phyloP scores from a whole-genome alignment of 1,284 basidiomycete genomes.

The Omphalotus olearius region DNA sequence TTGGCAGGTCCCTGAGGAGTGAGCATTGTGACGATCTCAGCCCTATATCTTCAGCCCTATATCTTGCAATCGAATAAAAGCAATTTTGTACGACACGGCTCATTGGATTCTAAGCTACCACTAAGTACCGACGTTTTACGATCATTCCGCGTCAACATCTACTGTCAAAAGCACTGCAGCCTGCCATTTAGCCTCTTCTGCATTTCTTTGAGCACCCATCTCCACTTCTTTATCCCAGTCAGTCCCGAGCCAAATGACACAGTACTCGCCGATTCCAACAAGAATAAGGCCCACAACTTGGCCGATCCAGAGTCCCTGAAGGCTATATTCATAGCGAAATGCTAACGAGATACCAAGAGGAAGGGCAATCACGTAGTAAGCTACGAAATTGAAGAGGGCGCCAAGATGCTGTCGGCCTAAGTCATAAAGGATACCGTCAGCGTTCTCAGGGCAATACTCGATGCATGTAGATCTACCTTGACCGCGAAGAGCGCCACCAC shows the following conservation, averaged over 20 bases:
- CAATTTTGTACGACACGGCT: too few relatives aligned
- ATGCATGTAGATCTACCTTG: slow-evolving; percentile 39
- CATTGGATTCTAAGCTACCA: too few relatives aligned
- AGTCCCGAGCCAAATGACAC: slow-evolving; percentile 59
- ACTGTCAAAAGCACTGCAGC: not conserved
- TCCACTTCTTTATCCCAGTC: slow-evolving; percentile 62
- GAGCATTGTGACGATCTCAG: too few relatives aligned
- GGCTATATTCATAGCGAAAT: slow-evolving; percentile 47
- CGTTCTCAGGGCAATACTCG: not conserved
- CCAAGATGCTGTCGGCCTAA: slow-evolving; percentile 68
- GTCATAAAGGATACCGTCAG: not conserved
- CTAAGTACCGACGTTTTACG: too few relatives aligned
- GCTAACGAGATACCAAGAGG: slow-evolving; percentile 70
- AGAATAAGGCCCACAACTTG: slow-evolving; percentile 70
- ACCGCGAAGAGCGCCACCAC: slow-evolving; percentile 67
- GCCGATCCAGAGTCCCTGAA: slow-evolving; percentile 72
- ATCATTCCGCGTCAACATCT: too few relatives aligned
- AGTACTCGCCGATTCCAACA: slow-evolving; percentile 68
- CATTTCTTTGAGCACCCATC: slow-evolving; percentile 47
- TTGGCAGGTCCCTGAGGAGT: too few relatives aligned
- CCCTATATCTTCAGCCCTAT: too few relatives aligned
- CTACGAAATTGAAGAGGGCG: slow-evolving; percentile 70
- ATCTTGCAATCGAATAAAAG: too few relatives aligned
- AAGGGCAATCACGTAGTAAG: slow-evolving; percentile 72
- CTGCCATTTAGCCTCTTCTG: slow-evolving; percentile 34